phyloP scores from a whole-genome alignment of 306 rosid species.

The Chamaecrista fasciculata region DNA sequence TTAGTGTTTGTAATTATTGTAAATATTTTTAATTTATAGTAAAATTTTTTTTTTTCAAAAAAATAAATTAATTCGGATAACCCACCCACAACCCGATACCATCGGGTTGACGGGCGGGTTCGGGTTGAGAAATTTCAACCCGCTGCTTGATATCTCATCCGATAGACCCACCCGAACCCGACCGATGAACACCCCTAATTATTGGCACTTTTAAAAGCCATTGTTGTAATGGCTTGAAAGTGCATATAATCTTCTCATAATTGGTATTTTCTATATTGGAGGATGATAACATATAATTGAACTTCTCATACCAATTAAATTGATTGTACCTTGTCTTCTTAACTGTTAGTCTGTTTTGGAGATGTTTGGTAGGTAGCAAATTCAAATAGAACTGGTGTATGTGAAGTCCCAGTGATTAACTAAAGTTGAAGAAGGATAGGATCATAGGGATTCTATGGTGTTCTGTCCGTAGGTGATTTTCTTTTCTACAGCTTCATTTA shows the following conservation, averaged over 20 bases:
- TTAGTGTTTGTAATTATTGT: too few species aligned
- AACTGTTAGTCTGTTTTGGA: background rate
- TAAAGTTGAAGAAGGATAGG: background rate
- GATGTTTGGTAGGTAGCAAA: background rate
- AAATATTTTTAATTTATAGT: too few species aligned
- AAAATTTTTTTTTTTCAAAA: too few species aligned
- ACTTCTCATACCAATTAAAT: background rate
- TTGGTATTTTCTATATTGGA: background rate
- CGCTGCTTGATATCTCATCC: too few species aligned
- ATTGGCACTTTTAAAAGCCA: background rate
- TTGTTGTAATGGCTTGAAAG: background rate
- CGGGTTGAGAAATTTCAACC: too few species aligned
- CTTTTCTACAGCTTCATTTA: background rate
- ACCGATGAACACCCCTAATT: too few species aligned
- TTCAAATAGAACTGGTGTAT: background rate
- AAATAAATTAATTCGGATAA: too few species aligned
- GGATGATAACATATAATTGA: background rate
- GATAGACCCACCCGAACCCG: too few species aligned
- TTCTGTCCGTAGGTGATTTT: background rate
- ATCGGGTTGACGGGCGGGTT: too few species aligned
- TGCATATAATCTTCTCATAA: background rate
- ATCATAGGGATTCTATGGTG: background rate
- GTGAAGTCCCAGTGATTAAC: background rate
- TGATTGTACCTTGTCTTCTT: background rate
- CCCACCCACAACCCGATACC: too few species aligned